Conservation (phyloP, 495 filamentous ascomycete genomes). For the Podospora comata region DNA sequence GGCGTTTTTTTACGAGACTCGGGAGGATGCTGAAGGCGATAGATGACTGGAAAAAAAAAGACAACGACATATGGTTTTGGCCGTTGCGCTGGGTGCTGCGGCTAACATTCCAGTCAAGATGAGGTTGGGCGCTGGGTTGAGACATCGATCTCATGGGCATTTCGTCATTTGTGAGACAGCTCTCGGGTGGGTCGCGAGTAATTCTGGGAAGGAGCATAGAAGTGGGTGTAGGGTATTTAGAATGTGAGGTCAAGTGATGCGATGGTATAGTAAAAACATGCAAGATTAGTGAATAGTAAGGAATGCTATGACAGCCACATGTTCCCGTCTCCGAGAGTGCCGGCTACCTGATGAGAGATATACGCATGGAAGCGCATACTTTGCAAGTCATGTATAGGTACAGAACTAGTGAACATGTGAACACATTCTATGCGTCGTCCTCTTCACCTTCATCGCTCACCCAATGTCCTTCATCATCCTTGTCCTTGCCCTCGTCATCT, state of each 20-base stretch:
- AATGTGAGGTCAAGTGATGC: neutral
- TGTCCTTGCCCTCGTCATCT: no score
- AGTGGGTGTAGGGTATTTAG: neutral
- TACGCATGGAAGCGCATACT: neutral
- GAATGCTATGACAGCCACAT: neutral
- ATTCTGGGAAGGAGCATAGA: neutral
- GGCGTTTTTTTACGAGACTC: neutral
- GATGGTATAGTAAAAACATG: neutral
- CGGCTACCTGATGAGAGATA: no score
- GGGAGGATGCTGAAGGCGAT: neutral
- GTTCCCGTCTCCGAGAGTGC: neutral
- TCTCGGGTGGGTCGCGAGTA: neutral
- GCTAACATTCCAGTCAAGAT: neutral
- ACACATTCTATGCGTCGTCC: no score
- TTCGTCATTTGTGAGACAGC: neutral
- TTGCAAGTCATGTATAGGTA: no score
- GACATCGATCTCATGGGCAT: neutral
- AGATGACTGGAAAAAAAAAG: neutral
- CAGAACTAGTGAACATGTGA: no score
- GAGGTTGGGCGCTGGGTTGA: neutral
- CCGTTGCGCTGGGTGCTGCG: neutral
- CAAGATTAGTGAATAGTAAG: neutral
- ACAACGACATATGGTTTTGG: neutral
- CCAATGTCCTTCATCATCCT: no score
- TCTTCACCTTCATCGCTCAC: no score